phyloP scores from a whole-genome alignment of 1,139 yeast genomes.

The Torulaspora globosa region DNA sequence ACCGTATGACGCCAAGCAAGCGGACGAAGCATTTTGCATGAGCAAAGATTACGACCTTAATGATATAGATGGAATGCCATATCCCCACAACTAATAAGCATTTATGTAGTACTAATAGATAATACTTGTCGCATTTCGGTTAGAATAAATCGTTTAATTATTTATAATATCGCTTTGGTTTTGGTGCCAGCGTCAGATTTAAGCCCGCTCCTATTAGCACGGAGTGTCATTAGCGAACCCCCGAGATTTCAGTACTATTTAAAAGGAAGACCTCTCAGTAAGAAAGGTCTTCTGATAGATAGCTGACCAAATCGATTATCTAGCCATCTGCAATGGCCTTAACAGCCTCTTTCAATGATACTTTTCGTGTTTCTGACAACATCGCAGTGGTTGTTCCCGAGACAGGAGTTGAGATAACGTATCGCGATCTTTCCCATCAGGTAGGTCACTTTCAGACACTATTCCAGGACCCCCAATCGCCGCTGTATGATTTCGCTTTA shows the following conservation, averaged over 20 bases:
- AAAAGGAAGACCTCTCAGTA: neutral
- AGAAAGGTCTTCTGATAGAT: neutral
- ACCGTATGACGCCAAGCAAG: neutral
- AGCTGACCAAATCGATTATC: neutral
- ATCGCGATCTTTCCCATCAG: conserved; percentile 39
- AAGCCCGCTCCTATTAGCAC: neutral
- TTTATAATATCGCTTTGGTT: neutral
- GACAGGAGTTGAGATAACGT: conserved; percentile 38
- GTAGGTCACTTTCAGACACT: conserved; percentile 44
- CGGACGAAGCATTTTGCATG: conserved; percentile 52
- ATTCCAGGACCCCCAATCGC: conserved; percentile 40
- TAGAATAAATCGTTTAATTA: too few species aligned
- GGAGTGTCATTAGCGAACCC: neutral
- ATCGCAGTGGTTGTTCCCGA: conserved; percentile 43
- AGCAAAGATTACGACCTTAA: conserved; percentile 12
- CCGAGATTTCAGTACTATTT: neutral
- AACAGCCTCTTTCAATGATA: conserved; percentile 34
- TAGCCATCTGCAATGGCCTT: conserved; percentile 5
- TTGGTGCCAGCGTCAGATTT: neutral
- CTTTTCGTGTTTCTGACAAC: conserved; percentile 37
- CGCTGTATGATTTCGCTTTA: conserved; percentile 34
- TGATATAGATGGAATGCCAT: conserved; percentile 15
- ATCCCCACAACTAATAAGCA: neutral
- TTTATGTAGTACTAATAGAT: too few species aligned
- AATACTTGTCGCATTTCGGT: too few species aligned